Percentiles rank a stretch among this genome's conserved stretches.
phyloP scores from a whole-genome alignment of 1,284 basidiomycete species.

The Pyrrhoderma lamaoense region DNA sequence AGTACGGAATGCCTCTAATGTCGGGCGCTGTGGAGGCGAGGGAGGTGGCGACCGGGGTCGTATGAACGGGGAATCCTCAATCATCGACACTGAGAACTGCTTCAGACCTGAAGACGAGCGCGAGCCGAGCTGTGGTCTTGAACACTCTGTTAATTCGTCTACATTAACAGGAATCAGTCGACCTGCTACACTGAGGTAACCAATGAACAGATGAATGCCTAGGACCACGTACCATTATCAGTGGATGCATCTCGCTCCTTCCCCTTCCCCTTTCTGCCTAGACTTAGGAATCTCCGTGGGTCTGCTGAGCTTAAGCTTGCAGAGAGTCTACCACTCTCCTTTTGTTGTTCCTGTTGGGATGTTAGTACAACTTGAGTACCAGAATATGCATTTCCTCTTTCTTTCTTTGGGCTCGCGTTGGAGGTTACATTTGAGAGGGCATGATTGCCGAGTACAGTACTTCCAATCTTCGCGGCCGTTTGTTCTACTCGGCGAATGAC shows the following conservation, averaged over 20 bases:
- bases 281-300: constrained; percentile 47
- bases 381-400: constrained; percentile 25
- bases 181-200: background rate
- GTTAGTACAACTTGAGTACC: constrained; percentile 26
- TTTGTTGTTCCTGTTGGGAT: constrained; percentile 22
- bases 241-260: constrained; percentile 31
- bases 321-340: constrained; percentile 23
- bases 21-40: constrained; percentile 30
- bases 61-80: constrained; percentile 72
- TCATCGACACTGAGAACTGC: background rate
- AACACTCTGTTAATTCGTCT: background rate
- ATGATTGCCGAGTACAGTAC: constrained; percentile 28
- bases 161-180: background rate
- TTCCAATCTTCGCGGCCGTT: constrained; percentile 50
- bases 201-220: no score
- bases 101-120: constrained; percentile 1
- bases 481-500: constrained; percentile 38
- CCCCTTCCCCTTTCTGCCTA: constrained; percentile 45
- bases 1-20: constrained; percentile 48
- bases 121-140: constrained; percentile 25
- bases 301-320: constrained; percentile 30
- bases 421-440: no score
- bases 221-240: constrained; percentile 16
- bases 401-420: background rate
- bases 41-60: constrained; percentile 59